A percentile compares a stretch with the other conserved stretches of the same genome.
Conservation (phyloP, 257 asterid species). For the Nicotiana knightiana region DNA sequence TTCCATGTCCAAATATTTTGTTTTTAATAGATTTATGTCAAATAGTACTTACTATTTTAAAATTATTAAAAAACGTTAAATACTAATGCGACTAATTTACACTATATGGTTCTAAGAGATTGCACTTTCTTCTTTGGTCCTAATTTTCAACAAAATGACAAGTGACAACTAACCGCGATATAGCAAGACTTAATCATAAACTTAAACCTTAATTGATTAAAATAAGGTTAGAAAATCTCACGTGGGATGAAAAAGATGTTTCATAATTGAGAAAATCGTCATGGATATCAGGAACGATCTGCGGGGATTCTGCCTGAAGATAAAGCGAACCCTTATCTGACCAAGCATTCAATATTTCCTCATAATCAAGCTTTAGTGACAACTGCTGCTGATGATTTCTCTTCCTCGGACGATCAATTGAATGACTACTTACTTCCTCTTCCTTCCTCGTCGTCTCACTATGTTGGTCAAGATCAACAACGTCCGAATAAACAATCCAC, state of each 20-base stretch:
- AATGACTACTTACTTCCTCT: constrained; percentile 84
- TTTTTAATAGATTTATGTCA: neutral
- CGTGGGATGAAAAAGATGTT: constrained; percentile 10
- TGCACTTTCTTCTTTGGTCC: neutral
- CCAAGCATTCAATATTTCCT: constrained; percentile 83
- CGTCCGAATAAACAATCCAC: constrained; percentile 86
- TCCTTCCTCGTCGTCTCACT: constrained; percentile 39
- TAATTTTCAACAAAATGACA: neutral
- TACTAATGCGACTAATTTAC: neutral
- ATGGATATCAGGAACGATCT: constrained; percentile 63
- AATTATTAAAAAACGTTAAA: too few species aligned
- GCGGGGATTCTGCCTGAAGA: constrained; percentile 40
- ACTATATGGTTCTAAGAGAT: neutral
- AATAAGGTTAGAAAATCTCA: constrained; percentile 22
- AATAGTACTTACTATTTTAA: neutral
- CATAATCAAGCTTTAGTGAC: constrained; percentile 79
- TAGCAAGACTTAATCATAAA: too few species aligned
- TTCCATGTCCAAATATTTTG: neutral
- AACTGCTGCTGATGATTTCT: constrained; percentile 24
- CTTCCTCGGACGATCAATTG: constrained; percentile 31
- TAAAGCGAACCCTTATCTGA: constrained; percentile 70
- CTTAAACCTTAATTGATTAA: too few species aligned
- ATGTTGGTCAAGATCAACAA: constrained; percentile 37
- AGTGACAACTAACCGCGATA: too few species aligned
- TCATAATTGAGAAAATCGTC: constrained; percentile 30